phyloP scores from a whole-genome alignment of 2,329 filamentous ascomycete species.

The Neofusicoccum laricinum region DNA sequence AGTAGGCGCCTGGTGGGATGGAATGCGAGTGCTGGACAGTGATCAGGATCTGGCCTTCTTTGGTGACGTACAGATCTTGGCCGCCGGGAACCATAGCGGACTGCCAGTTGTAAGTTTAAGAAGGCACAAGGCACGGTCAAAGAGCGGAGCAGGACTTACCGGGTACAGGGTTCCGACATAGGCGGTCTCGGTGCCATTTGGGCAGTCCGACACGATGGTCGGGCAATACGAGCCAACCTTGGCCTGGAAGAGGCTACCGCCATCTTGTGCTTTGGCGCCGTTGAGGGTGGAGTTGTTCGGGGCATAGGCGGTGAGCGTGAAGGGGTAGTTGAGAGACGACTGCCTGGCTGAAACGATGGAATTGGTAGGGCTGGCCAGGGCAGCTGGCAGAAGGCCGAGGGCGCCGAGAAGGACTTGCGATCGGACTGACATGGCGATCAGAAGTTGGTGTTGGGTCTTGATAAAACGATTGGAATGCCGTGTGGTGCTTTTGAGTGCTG shows the following conservation, averaged over 20 bases:
- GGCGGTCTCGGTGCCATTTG: conserved; percentile 23
- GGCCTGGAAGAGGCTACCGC: conserved; percentile 18
- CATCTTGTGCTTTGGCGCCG: conserved; percentile 21
- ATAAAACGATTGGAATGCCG: neutral
- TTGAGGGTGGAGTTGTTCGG: conserved; percentile 18
- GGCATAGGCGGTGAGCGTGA: conserved; percentile 20
- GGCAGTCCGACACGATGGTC: conserved; percentile 15
- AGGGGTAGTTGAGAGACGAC: neutral
- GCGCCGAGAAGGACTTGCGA: neutral
- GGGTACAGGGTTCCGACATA: conserved; percentile 19
- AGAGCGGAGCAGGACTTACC: conserved; percentile 12
- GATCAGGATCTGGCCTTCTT: conserved; percentile 20
- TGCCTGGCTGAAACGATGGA: neutral
- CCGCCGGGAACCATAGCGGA: conserved; percentile 22
- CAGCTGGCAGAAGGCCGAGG: neutral
- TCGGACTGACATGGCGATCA: neutral
- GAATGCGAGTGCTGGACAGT: conserved; percentile 23
- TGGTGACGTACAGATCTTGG: conserved; percentile 23
- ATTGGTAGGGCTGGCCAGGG: neutral
- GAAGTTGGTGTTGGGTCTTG: neutral
- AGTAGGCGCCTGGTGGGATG: conserved; percentile 20
- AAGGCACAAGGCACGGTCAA: too few relatives aligned
- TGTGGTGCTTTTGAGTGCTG: neutral
- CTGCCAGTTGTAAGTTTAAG: neutral
- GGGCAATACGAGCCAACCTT: conserved; percentile 20